Evolutionary conservation across 2,329 filamentous ascomycete species (phyloP), one percentile per base, ranked within the genome.

Genomic region (Monosporascus cannonballus): DNA sequence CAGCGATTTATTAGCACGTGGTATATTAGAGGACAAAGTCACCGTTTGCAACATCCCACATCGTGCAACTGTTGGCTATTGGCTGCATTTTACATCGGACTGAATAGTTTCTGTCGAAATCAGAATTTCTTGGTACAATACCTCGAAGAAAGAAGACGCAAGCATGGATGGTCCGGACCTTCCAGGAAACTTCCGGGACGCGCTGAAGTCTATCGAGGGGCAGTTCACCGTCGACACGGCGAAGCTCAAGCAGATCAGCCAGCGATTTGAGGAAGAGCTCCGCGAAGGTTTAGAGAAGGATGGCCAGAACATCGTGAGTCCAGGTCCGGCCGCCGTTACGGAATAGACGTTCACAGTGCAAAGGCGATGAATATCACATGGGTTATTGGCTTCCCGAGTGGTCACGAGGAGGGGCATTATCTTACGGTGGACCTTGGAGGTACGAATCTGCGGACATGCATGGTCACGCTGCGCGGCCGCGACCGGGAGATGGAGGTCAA

Each of bases 391-490:
- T 18, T 39, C 6, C 51, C 51, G 17, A 39, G 39, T 7, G 51
- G 51, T 25, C 24, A 39, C n/a, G 51, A 53, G 41, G 59, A 84
- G 83, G 86, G 86, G 47, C 75, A 89, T 6, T 87, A 80, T 69
- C 76, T 89, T n/a, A 84, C 86, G 30, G 73, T 89, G 27, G 85
- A 89, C 63, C 85, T 89, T 78, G 85, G 85, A 49, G 85, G 85
- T 56, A 89, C 85, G 62, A 89, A 89, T 65, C 71, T 89, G 53
- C 81, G 85, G 61, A 84, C 89, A 55, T 89, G 85, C 66, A 84
- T 86, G 66, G 84, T 89, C 59, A 79, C 77, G 54, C 71, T 89
- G 18, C 48, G 36, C 59, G 80, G 81, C 37, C 80, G 86, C 54
- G 74, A 83, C 64, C 14, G 36, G 11, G 79, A 81, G 67, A 81